These are phyloP conservation scores for Apophysomyces trapeziformis DNA, from an alignment of 371 early-diverging fungal species.

Conservation along the genomic window DNA sequence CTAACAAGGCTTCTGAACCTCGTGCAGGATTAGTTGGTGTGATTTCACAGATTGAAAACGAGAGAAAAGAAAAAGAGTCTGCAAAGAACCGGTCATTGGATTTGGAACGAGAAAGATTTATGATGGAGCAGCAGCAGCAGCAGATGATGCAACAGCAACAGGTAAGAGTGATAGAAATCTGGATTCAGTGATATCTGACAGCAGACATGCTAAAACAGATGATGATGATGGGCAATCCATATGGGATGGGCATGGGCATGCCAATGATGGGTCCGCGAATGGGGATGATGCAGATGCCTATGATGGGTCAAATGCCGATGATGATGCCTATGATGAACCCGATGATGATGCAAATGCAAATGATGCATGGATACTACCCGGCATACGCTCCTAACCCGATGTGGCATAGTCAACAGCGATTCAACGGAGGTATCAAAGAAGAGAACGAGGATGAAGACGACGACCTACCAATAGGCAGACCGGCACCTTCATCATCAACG, in stretches of 20 bases:
- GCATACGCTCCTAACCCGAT: conserved; percentile 39
- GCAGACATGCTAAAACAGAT: conserved; percentile 18
- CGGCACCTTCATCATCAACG: background rate
- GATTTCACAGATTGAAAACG: conserved; percentile 43
- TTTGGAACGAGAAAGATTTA: conserved; percentile 32
- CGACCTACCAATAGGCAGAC: conserved; percentile 28
- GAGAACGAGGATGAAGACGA: conserved; percentile 43
- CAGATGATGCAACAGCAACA: conserved; percentile 31
- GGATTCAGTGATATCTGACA: background rate
- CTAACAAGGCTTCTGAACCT: conserved; percentile 34
- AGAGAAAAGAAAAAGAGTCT: conserved; percentile 27
- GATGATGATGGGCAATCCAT: conserved; percentile 32
- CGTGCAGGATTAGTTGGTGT: conserved; percentile 39
- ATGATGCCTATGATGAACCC: conserved; percentile 19
- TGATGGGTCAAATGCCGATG: conserved; percentile 16
- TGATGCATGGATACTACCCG: conserved; percentile 41
- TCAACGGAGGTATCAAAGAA: conserved; percentile 11
- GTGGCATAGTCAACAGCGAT: conserved; percentile 13
- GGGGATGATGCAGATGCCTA: conserved; percentile 20
- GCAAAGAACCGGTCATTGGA: conserved; percentile 18
- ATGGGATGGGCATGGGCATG: conserved; percentile 29
- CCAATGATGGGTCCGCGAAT: conserved; percentile 46
- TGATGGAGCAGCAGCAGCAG: conserved; percentile 39
- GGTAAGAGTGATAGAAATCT: background rate
- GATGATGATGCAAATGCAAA: conserved; percentile 31